Percentiles rank a stretch among this genome's conserved stretches.
Evolutionary conservation across 2,329 filamentous ascomycete species (phyloP).

Genomic region (Hymenoscyphus linearis): DNA sequence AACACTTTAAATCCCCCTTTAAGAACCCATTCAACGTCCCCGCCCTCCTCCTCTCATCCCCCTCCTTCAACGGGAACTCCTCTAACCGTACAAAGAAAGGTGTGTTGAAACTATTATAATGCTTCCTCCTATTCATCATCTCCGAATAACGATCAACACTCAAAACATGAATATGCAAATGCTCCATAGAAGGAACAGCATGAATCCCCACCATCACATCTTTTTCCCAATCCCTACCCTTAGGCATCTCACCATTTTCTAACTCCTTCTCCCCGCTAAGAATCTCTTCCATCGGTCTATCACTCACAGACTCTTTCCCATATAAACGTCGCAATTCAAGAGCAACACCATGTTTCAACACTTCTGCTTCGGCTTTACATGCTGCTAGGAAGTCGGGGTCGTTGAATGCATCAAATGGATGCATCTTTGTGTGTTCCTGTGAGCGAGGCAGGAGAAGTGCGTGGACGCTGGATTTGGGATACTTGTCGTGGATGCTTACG

Average conservation of each 20-base stretch:
- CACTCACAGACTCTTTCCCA: slow-evolving; percentile 56
- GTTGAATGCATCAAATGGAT: slow-evolving; percentile 74
- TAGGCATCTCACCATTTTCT: slow-evolving; percentile 50
- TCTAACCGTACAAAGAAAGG: slow-evolving; percentile 74
- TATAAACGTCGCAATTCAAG: slow-evolving; percentile 68
- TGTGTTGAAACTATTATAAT: slow-evolving; percentile 90
- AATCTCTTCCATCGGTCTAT: slow-evolving; percentile 58
- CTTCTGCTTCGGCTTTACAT: slow-evolving; percentile 55
- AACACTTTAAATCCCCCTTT: slow-evolving; percentile 66
- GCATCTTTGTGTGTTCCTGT: slow-evolving; percentile 49
- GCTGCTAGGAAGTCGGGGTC: slow-evolving; percentile 62
- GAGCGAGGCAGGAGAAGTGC: slow-evolving; percentile 81
- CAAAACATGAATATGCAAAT: slow-evolving; percentile 85
- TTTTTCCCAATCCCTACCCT: slow-evolving; percentile 70
- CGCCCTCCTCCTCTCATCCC: slow-evolving; percentile 56
- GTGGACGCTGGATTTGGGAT: slow-evolving; percentile 81
- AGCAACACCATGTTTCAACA: slow-evolving; percentile 61
- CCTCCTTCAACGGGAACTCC: slow-evolving; percentile 68
- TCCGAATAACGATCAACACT: slow-evolving; percentile 72
- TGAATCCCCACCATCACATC: slow-evolving; percentile 79
- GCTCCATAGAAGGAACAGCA: slow-evolving; percentile 83
- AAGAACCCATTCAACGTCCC: slow-evolving; percentile 62
- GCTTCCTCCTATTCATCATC: slow-evolving; percentile 71
- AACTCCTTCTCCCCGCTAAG: slow-evolving; percentile 53
- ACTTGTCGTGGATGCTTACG: slow-evolving; percentile 76